Evolutionary conservation across 2,329 filamentous ascomycete genomes (phyloP), one percentile per base, ranked within the genome.

Genomic region (Pestalotiopsis sp.): DNA sequence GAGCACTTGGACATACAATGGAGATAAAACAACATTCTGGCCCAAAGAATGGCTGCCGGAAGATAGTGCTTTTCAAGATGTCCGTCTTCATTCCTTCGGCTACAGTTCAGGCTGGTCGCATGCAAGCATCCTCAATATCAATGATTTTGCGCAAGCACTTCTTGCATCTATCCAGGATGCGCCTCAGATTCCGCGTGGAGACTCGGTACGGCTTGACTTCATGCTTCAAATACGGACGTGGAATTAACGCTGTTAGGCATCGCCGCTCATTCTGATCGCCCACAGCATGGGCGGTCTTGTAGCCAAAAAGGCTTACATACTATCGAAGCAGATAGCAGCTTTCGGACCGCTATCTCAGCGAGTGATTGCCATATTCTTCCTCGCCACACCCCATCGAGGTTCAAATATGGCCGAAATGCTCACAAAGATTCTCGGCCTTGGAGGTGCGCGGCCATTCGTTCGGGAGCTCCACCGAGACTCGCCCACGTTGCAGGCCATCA

Each of bases 281-380:
- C 80, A 83, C 61, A 80, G 78, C 65, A 81, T 83, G 79, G 81
- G 81, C 4, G 80, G 80, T 0, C 71, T 82, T 0, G 77, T 82
- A 1, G 73, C 77, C 27, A 82, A 82, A 66, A 76, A 77, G 68
- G 80, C 80, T 0, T 80, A 75, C 57, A 75, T 81, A 11, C 68
- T 81, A 0, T 77, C 72, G 2, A 69, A 69, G 4, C 73, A 76
- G 11, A 62, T 70, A 0, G n/a, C 45, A 0, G 70, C 71, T 1
- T 81, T 75, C 63, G 14, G 66, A 2, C 25, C 69, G 0, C 38
- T 80, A 2, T 72, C 73, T 4, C 49, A 71, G 0, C 70, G 76
- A 2, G 70, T 81, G 4, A 67, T 66, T 2, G 72, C 76, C 0
- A 77, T 83, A 0, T 72, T 83, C 31, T 83, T 83, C 52, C 70